These are phyloP conservation scores for Terana coerulea DNA, from an alignment of 768 basidiomycete species.

Conservation along the genomic window DNA sequence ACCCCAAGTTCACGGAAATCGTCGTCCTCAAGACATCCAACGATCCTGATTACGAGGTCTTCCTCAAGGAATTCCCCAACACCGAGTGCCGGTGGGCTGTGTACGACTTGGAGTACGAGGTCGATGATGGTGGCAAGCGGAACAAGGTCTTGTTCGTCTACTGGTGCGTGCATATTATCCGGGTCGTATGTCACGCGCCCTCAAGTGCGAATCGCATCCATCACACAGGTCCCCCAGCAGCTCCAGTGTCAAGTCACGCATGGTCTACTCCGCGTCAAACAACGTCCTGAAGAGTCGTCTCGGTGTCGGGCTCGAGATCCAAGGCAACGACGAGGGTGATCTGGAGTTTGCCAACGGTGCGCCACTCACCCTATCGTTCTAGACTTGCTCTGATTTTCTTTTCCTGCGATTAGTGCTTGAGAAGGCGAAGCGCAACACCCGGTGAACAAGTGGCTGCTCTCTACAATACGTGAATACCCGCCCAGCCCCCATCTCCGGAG, in stretches of 20 bases:
- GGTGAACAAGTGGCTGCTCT: neutral
- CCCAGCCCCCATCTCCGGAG: neutral
- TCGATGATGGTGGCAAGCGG: slow-evolving; percentile 68
- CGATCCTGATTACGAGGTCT: slow-evolving; percentile 58
- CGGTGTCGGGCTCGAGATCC: slow-evolving; percentile 79
- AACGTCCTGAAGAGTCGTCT: slow-evolving; percentile 72
- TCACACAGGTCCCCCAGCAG: slow-evolving; percentile 75
- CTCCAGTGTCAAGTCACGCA: slow-evolving; percentile 87
- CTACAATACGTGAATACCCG: neutral
- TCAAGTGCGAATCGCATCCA: slow-evolving; percentile 10
- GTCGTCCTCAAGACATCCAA: slow-evolving; percentile 65
- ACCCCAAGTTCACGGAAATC: slow-evolving; percentile 61
- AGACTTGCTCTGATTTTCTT: neutral
- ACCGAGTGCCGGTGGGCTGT: slow-evolving; percentile 83
- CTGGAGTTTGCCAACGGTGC: slow-evolving; percentile 67
- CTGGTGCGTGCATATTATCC: slow-evolving; percentile 52
- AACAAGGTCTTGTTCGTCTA: slow-evolving; percentile 82
- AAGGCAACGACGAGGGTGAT: slow-evolving; percentile 78
- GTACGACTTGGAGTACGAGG: slow-evolving; percentile 85
- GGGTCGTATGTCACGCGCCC: neutral
- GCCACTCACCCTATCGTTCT: slow-evolving; percentile 20
- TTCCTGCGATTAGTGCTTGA: neutral
- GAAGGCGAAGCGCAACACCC: slow-evolving; percentile 7
- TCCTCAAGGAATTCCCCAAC: slow-evolving; percentile 71
- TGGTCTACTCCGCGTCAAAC: slow-evolving; percentile 87